Evolutionary conservation across 345 rosid genomes (phyloP).

Genomic region (Eucalyptus polyanthemos): DNA sequence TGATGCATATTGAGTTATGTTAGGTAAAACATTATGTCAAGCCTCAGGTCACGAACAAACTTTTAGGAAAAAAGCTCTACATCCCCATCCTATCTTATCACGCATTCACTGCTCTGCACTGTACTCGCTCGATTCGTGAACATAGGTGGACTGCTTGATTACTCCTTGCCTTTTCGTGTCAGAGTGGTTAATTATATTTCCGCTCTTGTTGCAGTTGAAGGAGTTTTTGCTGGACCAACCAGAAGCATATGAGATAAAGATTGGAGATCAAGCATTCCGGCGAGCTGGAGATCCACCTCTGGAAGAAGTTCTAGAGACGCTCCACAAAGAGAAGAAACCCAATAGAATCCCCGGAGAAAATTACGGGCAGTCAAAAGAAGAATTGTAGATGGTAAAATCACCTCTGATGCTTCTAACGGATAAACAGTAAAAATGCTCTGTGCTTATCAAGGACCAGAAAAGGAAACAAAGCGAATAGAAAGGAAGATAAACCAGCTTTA

Average conservation of each 20-base stretch:
- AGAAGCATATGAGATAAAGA: slow-evolving; percentile 83
- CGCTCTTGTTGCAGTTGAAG: slow-evolving; percentile 38
- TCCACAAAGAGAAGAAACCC: slow-evolving; percentile 7
- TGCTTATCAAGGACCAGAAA: neutral
- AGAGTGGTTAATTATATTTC: neutral
- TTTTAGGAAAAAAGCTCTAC: neutral
- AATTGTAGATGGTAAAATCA: slow-evolving; percentile 17
- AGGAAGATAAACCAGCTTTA: neutral
- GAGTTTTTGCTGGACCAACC: slow-evolving; percentile 62
- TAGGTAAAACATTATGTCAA: neutral
- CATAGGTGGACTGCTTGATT: neutral
- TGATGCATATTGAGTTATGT: neutral
- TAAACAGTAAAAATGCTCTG: neutral
- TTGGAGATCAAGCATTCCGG: slow-evolving; percentile 60
- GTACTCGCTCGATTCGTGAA: neutral
- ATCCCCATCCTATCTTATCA: neutral
- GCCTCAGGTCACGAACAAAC: neutral
- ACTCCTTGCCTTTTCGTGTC: neutral
- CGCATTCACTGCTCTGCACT: neutral
- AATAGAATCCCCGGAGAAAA: neutral
- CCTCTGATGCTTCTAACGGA: neutral
- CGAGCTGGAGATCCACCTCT: slow-evolving; percentile 83
- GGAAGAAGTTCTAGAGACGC: slow-evolving; percentile 42
- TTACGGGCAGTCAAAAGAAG: slow-evolving; percentile 28
- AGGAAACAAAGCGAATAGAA: neutral